Base-by-base conservation (phyloP, 2,329 filamentous ascomycete genomes). In the Eutypella sp. region DNA sequence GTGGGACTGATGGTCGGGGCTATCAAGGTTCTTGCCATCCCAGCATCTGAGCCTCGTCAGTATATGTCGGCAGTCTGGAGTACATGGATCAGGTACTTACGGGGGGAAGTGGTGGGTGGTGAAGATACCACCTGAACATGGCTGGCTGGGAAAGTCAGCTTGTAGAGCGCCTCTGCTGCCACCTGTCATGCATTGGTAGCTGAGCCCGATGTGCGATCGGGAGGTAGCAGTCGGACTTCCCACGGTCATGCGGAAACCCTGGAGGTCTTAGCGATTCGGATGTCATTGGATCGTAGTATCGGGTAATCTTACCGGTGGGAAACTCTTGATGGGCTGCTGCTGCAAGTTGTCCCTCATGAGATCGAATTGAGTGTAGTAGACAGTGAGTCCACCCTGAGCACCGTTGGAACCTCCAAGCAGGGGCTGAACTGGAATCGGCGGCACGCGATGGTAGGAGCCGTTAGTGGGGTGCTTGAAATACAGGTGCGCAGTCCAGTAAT, bases 191-290 rank as follows among this genome's bases (percentile, higher is more conserved):
- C 68, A 72, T 25, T 66, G 66, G 48, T 67, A 71, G 33, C 63
- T 64, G 13, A 71, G 62, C 2, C 63, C 61, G 43, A 62, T 55
- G 44, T 66, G 61, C 53, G 45, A 56, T 56, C 3, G 11, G 13
- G 40, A 24, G 15, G 45, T 49, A 7, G 44, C 40, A 11, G 51
- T 57, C 22, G 56, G 56, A 41, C 58, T 66, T 40, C 68, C 69
- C n/a, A 70, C 62, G 5, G 65, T 64, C 69, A 71, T 71, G 40
- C 69, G 64, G 57, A 72, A 72, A 22, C 68, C 67, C 63, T 66
- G 34, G 19, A 22, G 25, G 15, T 33, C 27, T 54, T 41, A 50
- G 43, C 34, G 16, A 8, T 15, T 40, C 18, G 6, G 22, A 8
- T 25, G 3, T 27, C 18, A 19, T 3, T 16, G 11, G 23, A 41